A percentile compares a stretch with the other conserved stretches of the same genome.
phyloP scores from a whole-genome alignment of 177 flowering plant genomes.

The Vitis hybrid region DNA sequence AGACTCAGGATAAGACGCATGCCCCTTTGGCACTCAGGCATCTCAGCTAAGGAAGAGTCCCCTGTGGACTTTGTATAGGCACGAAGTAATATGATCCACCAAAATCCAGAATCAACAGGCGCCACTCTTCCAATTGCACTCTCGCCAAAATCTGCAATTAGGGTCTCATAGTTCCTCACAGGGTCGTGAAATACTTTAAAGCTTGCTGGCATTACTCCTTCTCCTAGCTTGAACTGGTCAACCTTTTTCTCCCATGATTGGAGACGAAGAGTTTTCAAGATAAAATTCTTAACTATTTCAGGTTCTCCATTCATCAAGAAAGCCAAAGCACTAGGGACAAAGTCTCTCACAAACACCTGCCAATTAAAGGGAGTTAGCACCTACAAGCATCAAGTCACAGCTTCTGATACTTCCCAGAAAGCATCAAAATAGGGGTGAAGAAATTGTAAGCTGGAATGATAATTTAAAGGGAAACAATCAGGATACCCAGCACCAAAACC shows the following conservation, averaged over 20 bases:
- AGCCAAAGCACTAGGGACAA: constrained; percentile 80
- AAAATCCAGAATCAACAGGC: constrained; percentile 87
- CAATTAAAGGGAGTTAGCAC: constrained; percentile 9
- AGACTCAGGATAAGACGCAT: constrained; percentile 67
- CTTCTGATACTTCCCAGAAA: too few relatives aligned
- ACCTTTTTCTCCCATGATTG: constrained; percentile 75
- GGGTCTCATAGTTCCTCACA: constrained; percentile 48
- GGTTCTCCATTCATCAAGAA: constrained; percentile 80
- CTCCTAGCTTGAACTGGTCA: constrained; percentile 64
- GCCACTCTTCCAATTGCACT: constrained; percentile 88
- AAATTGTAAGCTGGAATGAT: background rate
- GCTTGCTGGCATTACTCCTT: constrained; percentile 87
- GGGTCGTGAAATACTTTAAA: constrained; percentile 79
- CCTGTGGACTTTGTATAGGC: constrained; percentile 82
- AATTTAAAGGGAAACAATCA: background rate
- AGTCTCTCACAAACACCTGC: constrained; percentile 82
- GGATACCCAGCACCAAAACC: too few relatives aligned
- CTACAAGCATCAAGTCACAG: background rate
- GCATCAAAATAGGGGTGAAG: background rate
- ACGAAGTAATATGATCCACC: constrained; percentile 88
- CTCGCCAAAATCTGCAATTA: constrained; percentile 82
- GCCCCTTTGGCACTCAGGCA: constrained; percentile 78
- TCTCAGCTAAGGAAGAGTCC: constrained; percentile 64
- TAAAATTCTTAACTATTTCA: constrained; percentile 65
- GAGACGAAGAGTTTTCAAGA: constrained; percentile 71